These are phyloP conservation scores for Mucor ambiguus DNA, from an alignment of 371 early-diverging fungal species.

Conservation along the genomic window DNA sequence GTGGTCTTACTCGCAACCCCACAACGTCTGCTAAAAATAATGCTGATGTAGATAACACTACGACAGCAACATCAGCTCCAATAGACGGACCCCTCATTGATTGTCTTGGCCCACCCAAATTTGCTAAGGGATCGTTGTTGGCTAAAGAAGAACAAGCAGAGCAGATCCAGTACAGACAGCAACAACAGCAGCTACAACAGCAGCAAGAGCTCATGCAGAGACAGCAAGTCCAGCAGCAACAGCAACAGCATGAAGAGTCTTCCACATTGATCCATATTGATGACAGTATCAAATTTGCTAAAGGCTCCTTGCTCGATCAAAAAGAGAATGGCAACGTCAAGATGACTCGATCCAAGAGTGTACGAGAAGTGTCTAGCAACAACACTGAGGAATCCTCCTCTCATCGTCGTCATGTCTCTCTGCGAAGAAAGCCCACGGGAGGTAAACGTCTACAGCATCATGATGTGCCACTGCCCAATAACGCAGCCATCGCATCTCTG, in stretches of 20 bases:
- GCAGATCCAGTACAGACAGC: slow-evolving; percentile 18
- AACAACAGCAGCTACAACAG: slow-evolving; percentile 14
- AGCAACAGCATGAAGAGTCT: slow-evolving; percentile 14
- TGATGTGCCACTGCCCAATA: slow-evolving; percentile 39
- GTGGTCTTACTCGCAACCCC: slow-evolving; percentile 23
- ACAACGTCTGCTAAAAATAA: slow-evolving; percentile 10
- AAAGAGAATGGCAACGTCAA: slow-evolving; percentile 22
- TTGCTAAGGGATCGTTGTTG: slow-evolving; percentile 38
- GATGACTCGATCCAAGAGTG: slow-evolving; percentile 41
- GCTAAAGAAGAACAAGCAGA: slow-evolving; percentile 29
- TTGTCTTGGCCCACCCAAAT: slow-evolving; percentile 22
- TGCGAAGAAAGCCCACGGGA: slow-evolving; percentile 40
- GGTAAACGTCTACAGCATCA: slow-evolving; percentile 16
- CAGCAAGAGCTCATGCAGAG: slow-evolving; percentile 7
- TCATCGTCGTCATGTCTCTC: slow-evolving; percentile 30
- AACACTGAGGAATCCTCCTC: background rate
- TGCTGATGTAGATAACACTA: background rate
- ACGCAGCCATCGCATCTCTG: slow-evolving; percentile 18
- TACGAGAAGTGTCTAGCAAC: slow-evolving; percentile 25
- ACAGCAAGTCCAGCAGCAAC: slow-evolving; percentile 5
- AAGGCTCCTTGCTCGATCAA: slow-evolving; percentile 45
- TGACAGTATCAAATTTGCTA: slow-evolving; percentile 40
- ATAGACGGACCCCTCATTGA: slow-evolving; percentile 26
- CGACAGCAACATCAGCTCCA: background rate
- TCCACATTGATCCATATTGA: slow-evolving; percentile 45